Percentiles rank a stretch among this genome's conserved stretches.
Conservation (phyloP, 139 green algal genomes). For the Yamagishiella unicocca region DNA sequence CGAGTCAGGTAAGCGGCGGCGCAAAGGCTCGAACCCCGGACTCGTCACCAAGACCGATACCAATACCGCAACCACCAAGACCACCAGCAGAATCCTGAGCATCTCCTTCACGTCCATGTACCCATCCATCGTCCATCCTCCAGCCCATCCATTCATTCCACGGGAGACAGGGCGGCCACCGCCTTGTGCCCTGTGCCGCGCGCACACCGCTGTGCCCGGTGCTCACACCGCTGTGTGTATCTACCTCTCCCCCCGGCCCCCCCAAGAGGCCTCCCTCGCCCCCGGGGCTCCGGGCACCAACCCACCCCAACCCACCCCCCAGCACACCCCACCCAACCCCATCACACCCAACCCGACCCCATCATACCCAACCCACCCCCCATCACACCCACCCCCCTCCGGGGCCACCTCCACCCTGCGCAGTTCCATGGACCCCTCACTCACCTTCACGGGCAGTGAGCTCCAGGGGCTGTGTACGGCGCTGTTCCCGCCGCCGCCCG, state of each 20-base stretch:
- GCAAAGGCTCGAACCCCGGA: too few relatives aligned
- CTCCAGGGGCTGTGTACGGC: neutral
- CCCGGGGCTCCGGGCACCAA: too few relatives aligned
- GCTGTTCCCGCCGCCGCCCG: neutral
- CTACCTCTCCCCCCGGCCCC: neutral
- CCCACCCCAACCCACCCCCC: too few relatives aligned
- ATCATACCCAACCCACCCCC: too few relatives aligned
- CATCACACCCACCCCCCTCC: neutral
- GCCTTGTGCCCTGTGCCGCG: too few relatives aligned
- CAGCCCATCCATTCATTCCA: neutral
- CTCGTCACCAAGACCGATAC: too few relatives aligned
- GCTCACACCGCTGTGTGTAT: too few relatives aligned
- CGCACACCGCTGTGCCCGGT: too few relatives aligned
- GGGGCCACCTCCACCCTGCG: neutral
- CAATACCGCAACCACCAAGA: too few relatives aligned
- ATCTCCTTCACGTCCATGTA: neutral
- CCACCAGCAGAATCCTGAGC: too few relatives aligned
- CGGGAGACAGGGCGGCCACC: too few relatives aligned
- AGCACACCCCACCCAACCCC: neutral
- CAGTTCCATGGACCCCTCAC: neutral
- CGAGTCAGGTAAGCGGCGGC: slow-evolving; percentile 14
- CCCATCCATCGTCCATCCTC: neutral
- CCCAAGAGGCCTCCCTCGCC: too few relatives aligned
- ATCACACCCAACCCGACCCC: neutral
- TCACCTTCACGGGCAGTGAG: neutral